Evolutionary conservation across 1,284 basidiomycete genomes (phyloP).

Genomic region (Cryptococcus sp.): DNA sequence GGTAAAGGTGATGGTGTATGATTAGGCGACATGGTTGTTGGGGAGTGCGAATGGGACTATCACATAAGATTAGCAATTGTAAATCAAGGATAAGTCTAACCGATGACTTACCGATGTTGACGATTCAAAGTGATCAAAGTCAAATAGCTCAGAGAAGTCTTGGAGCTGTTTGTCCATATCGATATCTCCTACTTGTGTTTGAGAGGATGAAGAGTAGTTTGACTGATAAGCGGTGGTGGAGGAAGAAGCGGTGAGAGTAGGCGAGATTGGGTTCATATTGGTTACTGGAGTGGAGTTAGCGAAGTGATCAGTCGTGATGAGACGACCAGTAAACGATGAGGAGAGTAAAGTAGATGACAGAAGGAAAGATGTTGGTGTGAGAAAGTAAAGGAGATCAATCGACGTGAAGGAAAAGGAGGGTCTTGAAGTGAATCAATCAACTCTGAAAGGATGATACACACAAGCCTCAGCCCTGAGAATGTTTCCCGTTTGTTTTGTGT

Average conservation of each 20-base stretch:
- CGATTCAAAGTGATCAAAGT: conserved; percentile 35
- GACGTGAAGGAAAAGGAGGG: too few species aligned
- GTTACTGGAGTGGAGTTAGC: not conserved
- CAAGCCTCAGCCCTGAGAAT: not conserved
- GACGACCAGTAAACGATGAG: too few species aligned
- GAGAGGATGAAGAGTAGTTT: conserved; percentile 1
- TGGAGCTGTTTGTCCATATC: conserved; percentile 22
- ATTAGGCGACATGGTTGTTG: conserved; percentile 37
- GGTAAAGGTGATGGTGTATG: conserved; percentile 38
- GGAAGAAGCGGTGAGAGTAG: conserved; percentile 20
- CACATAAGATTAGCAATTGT: not conserved
- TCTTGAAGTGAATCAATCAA: too few species aligned
- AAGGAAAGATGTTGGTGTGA: too few species aligned
- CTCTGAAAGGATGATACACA: not conserved
- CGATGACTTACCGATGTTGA: conserved; percentile 25
- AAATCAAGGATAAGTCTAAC: not conserved
- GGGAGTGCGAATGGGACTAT: conserved; percentile 31
- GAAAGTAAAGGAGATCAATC: too few species aligned
- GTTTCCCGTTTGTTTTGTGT: too few species aligned
- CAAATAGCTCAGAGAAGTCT: conserved; percentile 39
- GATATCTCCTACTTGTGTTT: conserved; percentile 7
- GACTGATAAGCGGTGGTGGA: conserved; percentile 11
- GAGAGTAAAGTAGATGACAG: too few species aligned
- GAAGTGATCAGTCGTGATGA: too few species aligned
- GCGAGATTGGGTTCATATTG: conserved; percentile 16